Percentiles rank a stretch among this genome's conserved stretches.
phyloP scores from a whole-genome alignment of 768 basidiomycete species.

The Sporobolomyces pararoseus region DNA sequence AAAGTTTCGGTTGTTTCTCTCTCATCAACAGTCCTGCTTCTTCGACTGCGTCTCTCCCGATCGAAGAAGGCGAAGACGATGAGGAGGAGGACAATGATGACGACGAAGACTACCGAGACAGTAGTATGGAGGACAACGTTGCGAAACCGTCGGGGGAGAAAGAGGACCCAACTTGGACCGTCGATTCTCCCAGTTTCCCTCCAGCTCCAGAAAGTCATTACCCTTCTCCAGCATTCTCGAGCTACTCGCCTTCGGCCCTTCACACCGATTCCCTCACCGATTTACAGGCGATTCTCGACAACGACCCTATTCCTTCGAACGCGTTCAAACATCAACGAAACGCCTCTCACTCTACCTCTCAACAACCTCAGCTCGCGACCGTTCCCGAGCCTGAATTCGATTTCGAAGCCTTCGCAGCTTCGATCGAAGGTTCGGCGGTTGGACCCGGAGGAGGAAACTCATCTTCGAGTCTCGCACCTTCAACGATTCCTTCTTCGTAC shows the following conservation, averaged over 20 bases:
- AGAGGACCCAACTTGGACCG: constrained; percentile 2
- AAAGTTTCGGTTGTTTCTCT: constrained; percentile 36
- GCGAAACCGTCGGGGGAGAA: constrained; percentile 1
- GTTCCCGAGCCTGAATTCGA: constrained; percentile 20
- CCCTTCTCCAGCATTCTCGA: constrained; percentile 36
- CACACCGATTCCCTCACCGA: constrained; percentile 24
- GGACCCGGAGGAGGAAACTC: neutral
- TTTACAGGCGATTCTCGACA: constrained; percentile 37
- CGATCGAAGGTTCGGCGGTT: constrained; percentile 17
- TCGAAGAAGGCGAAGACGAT: neutral
- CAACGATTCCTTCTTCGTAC: neutral
- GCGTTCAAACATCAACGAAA: neutral
- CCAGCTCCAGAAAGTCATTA: constrained; percentile 35
- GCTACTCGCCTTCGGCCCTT: constrained; percentile 22
- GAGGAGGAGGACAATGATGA: constrained; percentile 8
- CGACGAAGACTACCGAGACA: constrained; percentile 2
- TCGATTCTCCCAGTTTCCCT: constrained; percentile 13
- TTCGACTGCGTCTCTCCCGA: constrained; percentile 11
- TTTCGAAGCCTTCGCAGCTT: constrained; percentile 32
- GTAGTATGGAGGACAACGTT: constrained; percentile 1
- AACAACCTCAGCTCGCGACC: constrained; percentile 2
- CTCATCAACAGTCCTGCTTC: constrained; percentile 33
- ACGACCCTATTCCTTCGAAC: constrained; percentile 29
- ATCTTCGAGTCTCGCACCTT: neutral
- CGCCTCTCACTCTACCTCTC: neutral